Base-by-base conservation (phyloP, 441 rosid species). In the Populus tomentosa region DNA sequence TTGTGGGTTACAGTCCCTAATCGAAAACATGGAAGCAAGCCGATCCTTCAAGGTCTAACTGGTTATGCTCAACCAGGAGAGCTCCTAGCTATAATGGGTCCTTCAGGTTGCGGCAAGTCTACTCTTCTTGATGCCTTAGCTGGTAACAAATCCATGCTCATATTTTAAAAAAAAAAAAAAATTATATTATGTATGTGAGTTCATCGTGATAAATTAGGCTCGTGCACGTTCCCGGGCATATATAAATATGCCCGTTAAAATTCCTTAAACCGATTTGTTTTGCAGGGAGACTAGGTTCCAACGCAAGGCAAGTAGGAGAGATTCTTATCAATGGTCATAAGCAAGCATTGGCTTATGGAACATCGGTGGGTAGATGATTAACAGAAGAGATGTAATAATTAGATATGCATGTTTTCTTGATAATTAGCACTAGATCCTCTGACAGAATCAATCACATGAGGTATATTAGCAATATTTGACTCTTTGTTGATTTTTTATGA, bases 91-190 rank as follows among this genome's bases (percentile, higher is more conserved):
- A 75, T 88, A 33, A 79, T 89, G 90, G 92, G 89, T 42, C 92
- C 90, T 77, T 89, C 89, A 0, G 92, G 89, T 21, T 84, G 77
- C 30, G 92, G 92, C 77, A 88, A 88, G 77, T 84, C 91, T 0
- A 80, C 91, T 9, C 90, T 87, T 32, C 84, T 89, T 0, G 88
- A 89, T 75, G 76, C 88, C 2, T 76, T 89, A 72, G 85, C 89
- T 11, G 92, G 92, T 87, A 70, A 26, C 6, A 10, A 2, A 23
- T 38, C 3, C 7, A 11, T 18, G 18, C 3, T 11, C 8, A 26
- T 26, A 1, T 65, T 0, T 5, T 63, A 3, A 1, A 10, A 4
- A 9, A 4, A 0, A 7, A 9, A 2, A 63, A n/a, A n/a, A 62
- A n/a, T 0, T 61, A 61, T 61, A 1, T 32, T 26, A 4, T 30